Conservation (phyloP, 805 yeast genomes). For the Nakazawaea wyomingensis region DNA sequence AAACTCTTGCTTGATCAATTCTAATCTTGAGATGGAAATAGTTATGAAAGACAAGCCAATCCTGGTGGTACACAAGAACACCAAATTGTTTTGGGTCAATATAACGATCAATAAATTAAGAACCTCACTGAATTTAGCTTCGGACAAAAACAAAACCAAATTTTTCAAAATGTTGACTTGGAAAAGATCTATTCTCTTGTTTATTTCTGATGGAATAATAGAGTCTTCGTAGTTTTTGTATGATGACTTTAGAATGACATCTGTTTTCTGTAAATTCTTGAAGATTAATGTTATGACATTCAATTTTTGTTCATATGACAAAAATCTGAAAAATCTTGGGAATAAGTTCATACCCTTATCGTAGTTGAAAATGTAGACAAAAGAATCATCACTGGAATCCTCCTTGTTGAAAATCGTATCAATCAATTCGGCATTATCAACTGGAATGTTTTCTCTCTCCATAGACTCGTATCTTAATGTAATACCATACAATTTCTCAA, state of each 20-base stretch:
- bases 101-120: slow-evolving; percentile 68
- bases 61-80: slow-evolving; percentile 64
- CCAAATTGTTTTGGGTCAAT: slow-evolving; percentile 64
- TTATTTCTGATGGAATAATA: slow-evolving; percentile 46
- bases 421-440: slow-evolving; percentile 46
- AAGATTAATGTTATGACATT: slow-evolving; percentile 74
- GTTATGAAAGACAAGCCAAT: slow-evolving; percentile 85
- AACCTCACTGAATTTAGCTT: slow-evolving; percentile 73
- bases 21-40: slow-evolving; percentile 87
- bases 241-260: slow-evolving; percentile 73
- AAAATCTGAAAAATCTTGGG: slow-evolving; percentile 82
- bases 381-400: slow-evolving; percentile 69
- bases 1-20: slow-evolving; percentile 82
- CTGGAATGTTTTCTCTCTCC: slow-evolving; percentile 50
- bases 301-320: slow-evolving; percentile 69
- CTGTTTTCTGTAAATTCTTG: slow-evolving; percentile 73
- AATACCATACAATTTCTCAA: slow-evolving; percentile 75
- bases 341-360: slow-evolving; percentile 86
- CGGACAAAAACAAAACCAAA: slow-evolving; percentile 77
- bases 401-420: slow-evolving; percentile 46
- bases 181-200: slow-evolving; percentile 68
- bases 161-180: slow-evolving; percentile 78
- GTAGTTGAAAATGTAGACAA: slow-evolving; percentile 74
- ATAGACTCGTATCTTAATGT: slow-evolving; percentile 75
- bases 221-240: slow-evolving; percentile 52